Conservation (phyloP, 2,329 filamentous ascomycete genomes). For the Apiospora hydei region DNA sequence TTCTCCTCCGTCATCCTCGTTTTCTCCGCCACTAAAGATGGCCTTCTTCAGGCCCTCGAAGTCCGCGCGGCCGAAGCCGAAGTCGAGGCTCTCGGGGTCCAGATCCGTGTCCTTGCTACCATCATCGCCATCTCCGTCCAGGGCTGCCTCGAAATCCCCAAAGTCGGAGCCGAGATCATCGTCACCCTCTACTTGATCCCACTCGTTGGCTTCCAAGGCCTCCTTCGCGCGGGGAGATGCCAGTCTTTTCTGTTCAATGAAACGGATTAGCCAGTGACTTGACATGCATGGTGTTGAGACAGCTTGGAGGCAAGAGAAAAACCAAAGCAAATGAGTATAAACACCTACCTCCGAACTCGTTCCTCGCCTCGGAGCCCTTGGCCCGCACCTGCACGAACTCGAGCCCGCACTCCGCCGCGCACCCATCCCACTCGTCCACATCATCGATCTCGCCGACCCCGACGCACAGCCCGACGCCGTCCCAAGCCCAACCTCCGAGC, state of each 20-base stretch:
- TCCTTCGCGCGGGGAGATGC: conserved; percentile 64
- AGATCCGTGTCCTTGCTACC: conserved; percentile 36
- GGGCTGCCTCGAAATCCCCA: conserved; percentile 43
- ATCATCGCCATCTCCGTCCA: conserved; percentile 35
- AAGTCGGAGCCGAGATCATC: conserved; percentile 45
- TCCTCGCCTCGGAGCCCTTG: conserved; percentile 49
- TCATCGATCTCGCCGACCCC: conserved; percentile 57
- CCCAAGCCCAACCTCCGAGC: conserved; percentile 68
- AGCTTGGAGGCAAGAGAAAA: neutral
- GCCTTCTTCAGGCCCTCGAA: conserved; percentile 60
- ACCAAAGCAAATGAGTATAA: no score
- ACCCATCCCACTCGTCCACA: conserved; percentile 67
- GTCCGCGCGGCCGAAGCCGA: conserved; percentile 60
- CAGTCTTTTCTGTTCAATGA: conserved; percentile 58
- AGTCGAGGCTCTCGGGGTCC: conserved; percentile 57
- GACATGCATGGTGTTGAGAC: no score
- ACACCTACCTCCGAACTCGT: conserved; percentile 64
- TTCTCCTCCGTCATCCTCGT: conserved; percentile 26
- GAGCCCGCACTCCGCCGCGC: conserved; percentile 62
- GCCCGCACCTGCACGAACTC: conserved; percentile 67
- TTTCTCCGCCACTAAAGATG: conserved; percentile 53
- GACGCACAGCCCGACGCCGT: conserved; percentile 67
- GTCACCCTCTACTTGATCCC: conserved; percentile 51
- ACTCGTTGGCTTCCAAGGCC: conserved; percentile 71
- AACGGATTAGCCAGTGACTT: neutral